A percentile compares a stretch with the other conserved stretches of the same genome.
phyloP scores from a whole-genome alignment of 2,329 filamentous ascomycete species.

The Aureobasidium sp. region DNA sequence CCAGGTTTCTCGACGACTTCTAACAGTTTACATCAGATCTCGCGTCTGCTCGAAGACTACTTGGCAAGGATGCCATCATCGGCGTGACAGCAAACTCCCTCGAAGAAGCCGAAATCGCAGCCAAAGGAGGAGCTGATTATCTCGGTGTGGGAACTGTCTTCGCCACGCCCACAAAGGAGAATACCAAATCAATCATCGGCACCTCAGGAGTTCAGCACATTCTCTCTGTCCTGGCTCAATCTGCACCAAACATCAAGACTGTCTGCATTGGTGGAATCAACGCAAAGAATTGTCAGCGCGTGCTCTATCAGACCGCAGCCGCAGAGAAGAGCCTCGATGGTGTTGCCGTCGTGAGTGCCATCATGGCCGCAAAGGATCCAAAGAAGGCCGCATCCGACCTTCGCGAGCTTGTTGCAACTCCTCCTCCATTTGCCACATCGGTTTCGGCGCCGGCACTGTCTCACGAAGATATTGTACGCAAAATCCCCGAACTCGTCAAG shows the following conservation, averaged over 20 bases:
- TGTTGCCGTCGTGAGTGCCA: constrained; percentile 82
- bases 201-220: constrained; percentile 63
- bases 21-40: constrained; percentile 42
- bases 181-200: constrained; percentile 77
- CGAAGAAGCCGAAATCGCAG: constrained; percentile 66
- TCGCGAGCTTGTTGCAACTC: constrained; percentile 45
- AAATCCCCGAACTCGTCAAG: constrained; percentile 39
- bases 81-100: constrained; percentile 76
- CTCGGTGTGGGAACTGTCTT: constrained; percentile 87
- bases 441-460: constrained; percentile 26
- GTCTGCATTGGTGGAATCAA: constrained; percentile 92
- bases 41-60: constrained; percentile 58
- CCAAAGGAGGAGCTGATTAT: constrained; percentile 75
- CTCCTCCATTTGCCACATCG: constrained; percentile 30
- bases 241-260: constrained; percentile 44
- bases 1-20: too few species aligned
- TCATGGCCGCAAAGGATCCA: constrained; percentile 67
- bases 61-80: constrained; percentile 74
- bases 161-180: constrained; percentile 77
- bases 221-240: constrained; percentile 51
- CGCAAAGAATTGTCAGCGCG: constrained; percentile 62
- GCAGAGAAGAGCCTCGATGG: constrained; percentile 62
- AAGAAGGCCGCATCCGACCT: constrained; percentile 56
- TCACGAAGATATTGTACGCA: constrained; percentile 24
- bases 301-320: constrained; percentile 62